Evolutionary conservation across 108 stramenopile genomes (phyloP), one percentile per base, ranked within the genome.

Genomic region (Bacterosira constricta): DNA sequence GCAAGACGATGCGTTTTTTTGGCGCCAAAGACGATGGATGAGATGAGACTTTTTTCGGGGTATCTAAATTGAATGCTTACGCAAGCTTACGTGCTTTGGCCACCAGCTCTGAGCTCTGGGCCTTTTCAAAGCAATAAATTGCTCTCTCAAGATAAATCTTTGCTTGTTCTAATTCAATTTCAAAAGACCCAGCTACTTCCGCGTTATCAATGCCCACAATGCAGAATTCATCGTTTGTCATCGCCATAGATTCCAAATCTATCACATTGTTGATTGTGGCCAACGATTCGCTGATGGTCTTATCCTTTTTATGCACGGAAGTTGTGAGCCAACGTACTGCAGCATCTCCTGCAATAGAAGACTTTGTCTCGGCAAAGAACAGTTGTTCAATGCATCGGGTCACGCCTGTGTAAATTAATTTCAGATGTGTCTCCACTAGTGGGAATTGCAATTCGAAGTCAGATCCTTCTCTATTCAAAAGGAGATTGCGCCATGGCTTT

Each of bases 371-470:
- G 0, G 66, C 81, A 63, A 88, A 84, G 37, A 78, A 71, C 10
- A 88, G 73, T 3, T 76, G 74, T 21, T 88, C 61, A 32, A 63
- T 71, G 44, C 79, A 76, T 38, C 87, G 58, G 15, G 84, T 88
- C 10, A 88, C 55, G 12, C 53, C 84, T 1, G 86, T 87, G 56
- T 87, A 87, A 17, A 85, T 47, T 9, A 81, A 62, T 53, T 87
- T 87, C 32, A 88, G 55, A 6, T 74, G 70, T 4, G 62, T 52
- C 53, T 85, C 87, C 21, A 87, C 55, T 38, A 80, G 83, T 23
- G 83, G 83, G 15, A 18, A 25, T 4, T 42, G 39, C 15, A 13
- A 11, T 30, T 35, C 36, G 53, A 65, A 36, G 65, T 71, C 67
- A 9, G 45, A 12, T 27, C 29, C 50, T 30, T 44, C 64, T 21